Conservation (phyloP, 1,284 basidiomycete genomes). For the Schizopora paradoxa region DNA sequence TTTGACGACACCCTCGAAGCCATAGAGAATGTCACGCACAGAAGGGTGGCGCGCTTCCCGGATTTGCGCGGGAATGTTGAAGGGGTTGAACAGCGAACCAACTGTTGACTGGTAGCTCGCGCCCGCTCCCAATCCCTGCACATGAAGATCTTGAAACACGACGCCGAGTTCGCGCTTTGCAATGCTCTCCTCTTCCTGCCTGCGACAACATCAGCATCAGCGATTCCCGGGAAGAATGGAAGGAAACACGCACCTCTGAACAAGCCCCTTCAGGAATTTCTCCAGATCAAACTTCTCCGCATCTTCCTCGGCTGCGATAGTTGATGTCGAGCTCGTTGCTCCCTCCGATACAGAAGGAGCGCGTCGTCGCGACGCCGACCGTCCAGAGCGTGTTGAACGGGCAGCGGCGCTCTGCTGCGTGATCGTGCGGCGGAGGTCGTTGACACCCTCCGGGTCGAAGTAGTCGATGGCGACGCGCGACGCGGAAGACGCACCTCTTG, state of each 20-base stretch:
- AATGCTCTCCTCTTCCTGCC: slow-evolving; percentile 7
- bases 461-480: slow-evolving; percentile 16
- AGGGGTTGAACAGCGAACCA: slow-evolving; percentile 22
- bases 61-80: slow-evolving; percentile 14
- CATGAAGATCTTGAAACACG: slow-evolving; percentile 22
- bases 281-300: slow-evolving; percentile 15
- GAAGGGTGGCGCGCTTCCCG: slow-evolving; percentile 20
- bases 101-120: slow-evolving; percentile 23
- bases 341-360: background rate
- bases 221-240: background rate
- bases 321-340: background rate
- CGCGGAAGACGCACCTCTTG: background rate
- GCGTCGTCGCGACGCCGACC: background rate
- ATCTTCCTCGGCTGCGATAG: slow-evolving; percentile 4
- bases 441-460: slow-evolving; percentile 17
- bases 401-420: slow-evolving; percentile 12
- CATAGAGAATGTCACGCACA: slow-evolving; percentile 25
- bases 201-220: background rate
- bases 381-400: background rate
- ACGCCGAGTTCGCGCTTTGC: slow-evolving; percentile 17
- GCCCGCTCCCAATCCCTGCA: slow-evolving; percentile 21
- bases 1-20: slow-evolving; percentile 29
- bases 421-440: slow-evolving; percentile 14
- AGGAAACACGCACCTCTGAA: slow-evolving; percentile 6
- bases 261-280: slow-evolving; percentile 4